These are phyloP conservation scores for Penicillium sp. DNA, from an alignment of 2,329 filamentous ascomycete genomes.

Conservation along the genomic window DNA sequence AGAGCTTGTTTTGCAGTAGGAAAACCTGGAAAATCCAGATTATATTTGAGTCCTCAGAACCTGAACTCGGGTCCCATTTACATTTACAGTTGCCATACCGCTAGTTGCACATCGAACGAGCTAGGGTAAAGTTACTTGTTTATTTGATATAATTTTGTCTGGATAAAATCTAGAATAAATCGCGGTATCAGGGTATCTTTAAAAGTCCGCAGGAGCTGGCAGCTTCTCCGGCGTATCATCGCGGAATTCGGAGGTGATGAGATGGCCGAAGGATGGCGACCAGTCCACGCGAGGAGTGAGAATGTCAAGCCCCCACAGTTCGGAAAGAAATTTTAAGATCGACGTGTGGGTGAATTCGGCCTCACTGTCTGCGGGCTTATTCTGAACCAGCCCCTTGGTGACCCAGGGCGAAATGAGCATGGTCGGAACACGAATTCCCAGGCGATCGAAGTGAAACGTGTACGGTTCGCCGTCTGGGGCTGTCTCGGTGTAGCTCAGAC, in stretches of 20 bases:
- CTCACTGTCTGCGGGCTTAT: constrained; percentile 36
- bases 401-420: constrained; percentile 47
- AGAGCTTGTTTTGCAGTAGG: too few species aligned
- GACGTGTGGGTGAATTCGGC: constrained; percentile 52
- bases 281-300: constrained; percentile 45
- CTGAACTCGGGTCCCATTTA: too few species aligned
- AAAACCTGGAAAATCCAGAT: too few species aligned
- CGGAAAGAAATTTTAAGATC: constrained; percentile 48
- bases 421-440: constrained; percentile 38
- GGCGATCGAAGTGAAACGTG: constrained; percentile 37
- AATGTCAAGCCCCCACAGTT: constrained; percentile 48
- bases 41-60: too few species aligned
- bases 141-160: too few species aligned
- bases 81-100: too few species aligned
- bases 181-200: constrained; percentile 6
- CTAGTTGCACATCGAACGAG: too few species aligned
- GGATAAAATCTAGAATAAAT: too few species aligned
- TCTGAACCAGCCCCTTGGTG: constrained; percentile 46
- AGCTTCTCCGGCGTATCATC: constrained; percentile 32
- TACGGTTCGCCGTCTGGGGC: constrained; percentile 32
- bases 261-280: constrained; percentile 42
- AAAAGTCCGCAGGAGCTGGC: constrained; percentile 31
- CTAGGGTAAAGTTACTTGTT: too few species aligned
- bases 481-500: constrained; percentile 38
- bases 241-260: constrained; percentile 31